Evolutionary conservation across 2,329 filamentous ascomycete genomes (phyloP).

Genomic region (Trichoderma asperellum): DNA sequence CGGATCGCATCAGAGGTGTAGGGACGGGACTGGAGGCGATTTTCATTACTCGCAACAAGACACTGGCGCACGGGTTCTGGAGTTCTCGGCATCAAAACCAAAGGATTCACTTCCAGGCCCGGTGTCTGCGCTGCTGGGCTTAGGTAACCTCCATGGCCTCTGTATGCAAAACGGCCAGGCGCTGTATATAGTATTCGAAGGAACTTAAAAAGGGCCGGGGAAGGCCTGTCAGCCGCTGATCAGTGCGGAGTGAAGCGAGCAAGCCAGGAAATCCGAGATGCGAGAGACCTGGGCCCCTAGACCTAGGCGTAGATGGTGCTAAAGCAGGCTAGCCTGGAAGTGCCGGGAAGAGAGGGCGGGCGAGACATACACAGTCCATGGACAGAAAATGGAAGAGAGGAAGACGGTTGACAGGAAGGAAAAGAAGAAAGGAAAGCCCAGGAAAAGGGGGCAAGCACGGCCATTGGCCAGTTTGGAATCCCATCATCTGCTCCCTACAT

Average conservation of each 20-base stretch:
- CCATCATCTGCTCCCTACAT: conserved; percentile 13
- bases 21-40: not conserved
- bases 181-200: not conserved
- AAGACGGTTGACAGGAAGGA: not conserved
- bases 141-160: not conserved
- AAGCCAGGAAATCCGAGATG: not conserved
- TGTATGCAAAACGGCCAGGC: not conserved
- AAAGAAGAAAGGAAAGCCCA: not conserved
- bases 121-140: not conserved
- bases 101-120: not conserved
- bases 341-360: not conserved
- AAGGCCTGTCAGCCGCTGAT: conserved; percentile 24
- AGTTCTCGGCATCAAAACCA: not conserved
- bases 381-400: not conserved
- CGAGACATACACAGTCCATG: not conserved
- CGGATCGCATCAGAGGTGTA: conserved; percentile 1
- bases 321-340: not conserved
- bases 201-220: conserved; percentile 1
- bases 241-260: conserved; percentile 24
- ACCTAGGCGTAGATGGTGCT: not conserved
- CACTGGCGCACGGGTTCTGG: not conserved
- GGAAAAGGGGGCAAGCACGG: not conserved
- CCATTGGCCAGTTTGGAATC: conserved; percentile 4
- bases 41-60: conserved; percentile 3
- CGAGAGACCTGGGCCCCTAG: not conserved